These are phyloP conservation scores for Exophiala dermatitidis DNA, from an alignment of 2,329 filamentous ascomycete species.

Conservation along the genomic window DNA sequence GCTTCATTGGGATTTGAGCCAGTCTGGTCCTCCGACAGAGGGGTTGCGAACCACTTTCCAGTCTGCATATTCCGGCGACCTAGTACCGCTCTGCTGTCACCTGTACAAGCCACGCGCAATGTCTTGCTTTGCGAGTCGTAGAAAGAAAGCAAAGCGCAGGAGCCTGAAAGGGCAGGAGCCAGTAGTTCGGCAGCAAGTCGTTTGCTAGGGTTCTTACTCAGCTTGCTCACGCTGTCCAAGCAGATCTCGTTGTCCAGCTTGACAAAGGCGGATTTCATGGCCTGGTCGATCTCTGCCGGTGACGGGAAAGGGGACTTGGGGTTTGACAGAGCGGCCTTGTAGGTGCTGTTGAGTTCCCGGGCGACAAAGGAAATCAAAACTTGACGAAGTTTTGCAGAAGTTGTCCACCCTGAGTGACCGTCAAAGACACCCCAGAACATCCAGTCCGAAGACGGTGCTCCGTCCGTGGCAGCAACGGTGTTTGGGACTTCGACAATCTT, in stretches of 20 bases:
- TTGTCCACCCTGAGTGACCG: constrained; percentile 95
- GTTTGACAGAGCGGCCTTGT: constrained; percentile 61
- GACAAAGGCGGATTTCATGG: constrained; percentile 87
- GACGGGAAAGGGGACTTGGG: constrained; percentile 57
- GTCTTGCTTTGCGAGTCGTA: constrained; percentile 85
- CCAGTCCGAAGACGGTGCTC: constrained; percentile 66
- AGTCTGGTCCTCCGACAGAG: constrained; percentile 88
- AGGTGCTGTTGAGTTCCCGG: constrained; percentile 84
- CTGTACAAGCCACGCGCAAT: constrained; percentile 88
- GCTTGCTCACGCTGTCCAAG: constrained; percentile 83
- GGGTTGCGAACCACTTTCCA: constrained; percentile 87
- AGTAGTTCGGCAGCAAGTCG: constrained; percentile 84
- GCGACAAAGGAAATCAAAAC: constrained; percentile 88
- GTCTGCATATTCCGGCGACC: constrained; percentile 63
- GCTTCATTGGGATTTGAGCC: constrained; percentile 81
- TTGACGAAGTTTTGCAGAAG: constrained; percentile 89
- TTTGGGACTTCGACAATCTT: constrained; percentile 89
- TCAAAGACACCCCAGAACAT: constrained; percentile 99
- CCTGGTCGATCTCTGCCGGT: constrained; percentile 73
- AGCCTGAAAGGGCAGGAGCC: constrained; percentile 90
- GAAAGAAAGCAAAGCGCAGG: constrained; percentile 90
- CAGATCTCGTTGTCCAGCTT: constrained; percentile 91
- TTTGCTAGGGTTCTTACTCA: constrained; percentile 81
- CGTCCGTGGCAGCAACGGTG: constrained; percentile 48
- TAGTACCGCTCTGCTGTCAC: constrained; percentile 90